A percentile compares a stretch with the other conserved stretches of the same genome.
phyloP scores from a whole-genome alignment of 225 moss, liverwort and hornwort genomes.

The Marchantia polymorpha region DNA sequence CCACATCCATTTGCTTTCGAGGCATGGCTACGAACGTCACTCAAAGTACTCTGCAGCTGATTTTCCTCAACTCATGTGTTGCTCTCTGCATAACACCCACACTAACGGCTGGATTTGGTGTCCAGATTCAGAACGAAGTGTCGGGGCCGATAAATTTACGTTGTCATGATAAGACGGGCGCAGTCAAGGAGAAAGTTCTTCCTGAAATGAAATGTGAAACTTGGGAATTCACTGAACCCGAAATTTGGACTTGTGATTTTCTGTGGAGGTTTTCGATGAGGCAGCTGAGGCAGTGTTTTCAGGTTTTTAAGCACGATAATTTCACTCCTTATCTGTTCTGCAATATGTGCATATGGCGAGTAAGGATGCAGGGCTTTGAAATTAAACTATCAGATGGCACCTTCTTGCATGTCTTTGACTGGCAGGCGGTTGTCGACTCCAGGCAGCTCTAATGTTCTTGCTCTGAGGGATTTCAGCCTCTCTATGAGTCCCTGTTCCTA shows the following conservation, averaged over 20 bases:
- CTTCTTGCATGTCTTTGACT: constrained; percentile 1
- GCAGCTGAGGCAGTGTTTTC: not conserved
- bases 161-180: not conserved
- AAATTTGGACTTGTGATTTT: not conserved
- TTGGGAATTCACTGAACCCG: not conserved
- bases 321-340: not conserved
- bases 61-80: not conserved
- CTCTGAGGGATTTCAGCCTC: too few species aligned
- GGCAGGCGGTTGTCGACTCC: not conserved
- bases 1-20: not conserved
- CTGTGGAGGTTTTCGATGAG: not conserved
- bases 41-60: not conserved
- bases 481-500: too few species aligned
- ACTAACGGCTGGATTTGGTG: not conserved
- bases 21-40: not conserved
- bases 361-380: not conserved
- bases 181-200: not conserved
- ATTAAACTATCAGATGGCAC: not conserved
- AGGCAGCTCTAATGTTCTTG: too few species aligned
- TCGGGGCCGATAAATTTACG: not conserved
- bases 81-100: not conserved
- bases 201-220: not conserved
- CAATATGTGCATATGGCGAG: constrained; percentile 1
- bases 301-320: not conserved
- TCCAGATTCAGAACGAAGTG: not conserved